These are phyloP conservation scores for Yamadazyma paraphyllophila DNA, from an alignment of 805 yeast genomes.

Conservation along the genomic window DNA sequence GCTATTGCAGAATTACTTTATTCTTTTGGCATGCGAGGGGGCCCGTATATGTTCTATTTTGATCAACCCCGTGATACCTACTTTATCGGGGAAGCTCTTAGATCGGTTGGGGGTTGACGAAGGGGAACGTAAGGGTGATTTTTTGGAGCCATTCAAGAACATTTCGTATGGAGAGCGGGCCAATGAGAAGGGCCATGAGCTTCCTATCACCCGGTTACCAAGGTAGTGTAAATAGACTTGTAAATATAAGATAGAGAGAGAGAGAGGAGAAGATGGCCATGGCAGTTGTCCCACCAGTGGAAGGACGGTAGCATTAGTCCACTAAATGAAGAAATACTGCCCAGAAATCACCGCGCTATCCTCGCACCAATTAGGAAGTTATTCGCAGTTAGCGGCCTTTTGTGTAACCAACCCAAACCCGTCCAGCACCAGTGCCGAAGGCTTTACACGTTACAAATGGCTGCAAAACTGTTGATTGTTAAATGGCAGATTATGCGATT, in stretches of 20 bases:
- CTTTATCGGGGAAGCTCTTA: constrained; percentile 52
- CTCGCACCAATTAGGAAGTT: no score
- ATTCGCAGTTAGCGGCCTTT: no score
- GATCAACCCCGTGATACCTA: constrained; percentile 73
- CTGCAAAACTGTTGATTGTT: constrained; percentile 1
- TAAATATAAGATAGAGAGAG: not conserved
- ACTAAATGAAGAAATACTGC: not conserved
- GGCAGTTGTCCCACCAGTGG: no score
- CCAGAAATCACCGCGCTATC: no score
- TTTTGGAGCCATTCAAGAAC: constrained; percentile 58
- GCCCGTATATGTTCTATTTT: constrained; percentile 65
- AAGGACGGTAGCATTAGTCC: no score
- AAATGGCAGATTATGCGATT: not conserved
- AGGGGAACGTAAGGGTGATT: constrained; percentile 40
- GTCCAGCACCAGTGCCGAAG: not conserved
- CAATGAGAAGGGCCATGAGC: constrained; percentile 46
- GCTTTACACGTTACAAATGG: constrained; percentile 1
- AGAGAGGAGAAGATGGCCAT: no score
- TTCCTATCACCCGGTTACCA: constrained; percentile 40
- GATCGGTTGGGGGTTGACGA: constrained; percentile 59
- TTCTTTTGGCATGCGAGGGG: constrained; percentile 67
- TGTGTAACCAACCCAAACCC: constrained; percentile 1
- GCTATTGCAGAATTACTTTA: constrained; percentile 44
- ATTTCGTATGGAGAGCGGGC: constrained; percentile 56
- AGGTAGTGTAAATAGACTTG: not conserved